A percentile compares a stretch with the other conserved stretches of the same genome.
Evolutionary conservation across 495 filamentous ascomycete species (phyloP).

Genomic region (Staphylotrichum longicolle): DNA sequence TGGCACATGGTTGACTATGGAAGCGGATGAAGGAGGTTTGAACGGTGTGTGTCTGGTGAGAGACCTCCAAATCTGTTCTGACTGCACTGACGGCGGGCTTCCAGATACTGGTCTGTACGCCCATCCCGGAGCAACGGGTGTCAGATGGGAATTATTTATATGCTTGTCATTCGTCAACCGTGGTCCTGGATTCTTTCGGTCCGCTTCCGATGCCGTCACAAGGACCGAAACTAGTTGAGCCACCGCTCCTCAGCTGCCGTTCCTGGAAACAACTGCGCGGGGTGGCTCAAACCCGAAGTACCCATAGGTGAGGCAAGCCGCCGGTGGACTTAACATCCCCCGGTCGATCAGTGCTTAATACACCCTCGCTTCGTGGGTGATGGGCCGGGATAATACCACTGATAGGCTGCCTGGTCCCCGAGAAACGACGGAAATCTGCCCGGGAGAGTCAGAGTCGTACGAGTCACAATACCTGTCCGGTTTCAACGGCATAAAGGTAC

Average conservation of each 20-base stretch:
- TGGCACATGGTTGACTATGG: conserved; percentile 38
- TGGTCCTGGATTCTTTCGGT: not conserved
- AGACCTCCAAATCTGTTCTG: not conserved
- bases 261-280: not conserved
- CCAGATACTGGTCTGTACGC: conserved; percentile 7
- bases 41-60: not conserved
- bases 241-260: conserved; percentile 6
- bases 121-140: not conserved
- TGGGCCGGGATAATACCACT: not conserved
- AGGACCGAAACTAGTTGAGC: not conserved
- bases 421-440: not conserved
- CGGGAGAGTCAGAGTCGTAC: not conserved
- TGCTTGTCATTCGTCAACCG: not conserved
- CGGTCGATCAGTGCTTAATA: conserved; percentile 4
- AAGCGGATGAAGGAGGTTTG: not conserved
- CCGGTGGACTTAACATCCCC: not conserved
- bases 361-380: conserved; percentile 4
- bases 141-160: conserved; percentile 9
- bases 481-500: not conserved
- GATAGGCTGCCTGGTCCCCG: conserved; percentile 2
- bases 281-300: not conserved
- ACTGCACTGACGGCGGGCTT: not conserved
- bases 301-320: not conserved
- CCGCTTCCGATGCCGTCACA: conserved; percentile 8
- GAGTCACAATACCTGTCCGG: not conserved